phyloP scores from a whole-genome alignment of 345 rosid species.

The Sapria himalayana region DNA sequence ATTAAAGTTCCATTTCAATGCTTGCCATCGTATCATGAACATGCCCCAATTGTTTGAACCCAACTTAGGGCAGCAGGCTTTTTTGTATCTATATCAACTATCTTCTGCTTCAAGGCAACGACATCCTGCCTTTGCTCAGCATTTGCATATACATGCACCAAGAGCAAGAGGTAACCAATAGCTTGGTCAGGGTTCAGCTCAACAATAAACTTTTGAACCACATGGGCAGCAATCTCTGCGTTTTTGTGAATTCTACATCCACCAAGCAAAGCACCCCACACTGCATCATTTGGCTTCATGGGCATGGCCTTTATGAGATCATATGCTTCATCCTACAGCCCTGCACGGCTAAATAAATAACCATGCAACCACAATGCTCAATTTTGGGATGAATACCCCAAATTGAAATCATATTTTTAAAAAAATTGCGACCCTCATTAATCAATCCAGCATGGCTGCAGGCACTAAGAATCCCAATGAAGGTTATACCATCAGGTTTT shows the following conservation, averaged over 20 bases:
- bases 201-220: slow-evolving; percentile 12
- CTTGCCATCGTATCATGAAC: slow-evolving; percentile 13
- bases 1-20: too few relatives aligned
- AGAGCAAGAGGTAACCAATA: slow-evolving; percentile 18
- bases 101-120: slow-evolving; percentile 14
- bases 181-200: slow-evolving; percentile 16
- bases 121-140: slow-evolving; percentile 25
- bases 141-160: slow-evolving; percentile 20
- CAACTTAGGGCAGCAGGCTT: slow-evolving; percentile 20
- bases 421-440: slow-evolving; percentile 13
- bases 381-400: slow-evolving; percentile 20
- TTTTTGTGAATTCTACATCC: slow-evolving; percentile 25
- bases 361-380: slow-evolving; percentile 28
- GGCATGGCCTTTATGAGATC: slow-evolving; percentile 20
- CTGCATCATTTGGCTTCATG: slow-evolving; percentile 18
- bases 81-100: slow-evolving; percentile 13
- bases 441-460: slow-evolving; percentile 30
- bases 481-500: slow-evolving; percentile 21
- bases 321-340: slow-evolving; percentile 23
- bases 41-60: slow-evolving; percentile 17
- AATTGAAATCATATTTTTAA: slow-evolving; percentile 11
- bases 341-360: slow-evolving; percentile 25
- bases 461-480: slow-evolving; percentile 20
- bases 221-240: slow-evolving; percentile 19
- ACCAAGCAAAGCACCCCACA: slow-evolving; percentile 23